Evolutionary conservation across 352 stramenopile species (phyloP).

Genomic region (Peronospora tabacina): DNA sequence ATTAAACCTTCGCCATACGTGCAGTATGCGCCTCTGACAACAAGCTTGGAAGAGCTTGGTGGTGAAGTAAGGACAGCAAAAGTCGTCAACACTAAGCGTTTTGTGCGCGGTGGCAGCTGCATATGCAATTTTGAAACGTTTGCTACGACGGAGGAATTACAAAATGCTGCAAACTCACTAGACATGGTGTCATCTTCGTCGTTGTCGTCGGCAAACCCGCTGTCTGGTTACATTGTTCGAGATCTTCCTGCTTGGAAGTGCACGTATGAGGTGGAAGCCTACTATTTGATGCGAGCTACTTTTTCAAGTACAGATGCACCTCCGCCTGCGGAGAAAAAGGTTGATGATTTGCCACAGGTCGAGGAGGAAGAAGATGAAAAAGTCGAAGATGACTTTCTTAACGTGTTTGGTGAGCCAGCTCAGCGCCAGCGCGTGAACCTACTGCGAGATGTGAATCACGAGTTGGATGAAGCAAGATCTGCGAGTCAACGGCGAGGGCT

Average conservation of each 20-base stretch:
- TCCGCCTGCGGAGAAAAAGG: constrained; percentile 12
- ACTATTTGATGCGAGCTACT: constrained; percentile 79
- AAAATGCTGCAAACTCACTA: constrained; percentile 38
- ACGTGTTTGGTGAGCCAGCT: constrained; percentile 54
- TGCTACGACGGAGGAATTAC: constrained; percentile 56
- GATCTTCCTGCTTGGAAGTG: constrained; percentile 84
- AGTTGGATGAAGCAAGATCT: constrained; percentile 69
- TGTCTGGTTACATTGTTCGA: constrained; percentile 76
- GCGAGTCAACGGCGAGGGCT: constrained; percentile 68
- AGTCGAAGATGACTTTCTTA: constrained; percentile 73
- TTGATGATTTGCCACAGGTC: constrained; percentile 25
- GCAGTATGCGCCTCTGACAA: constrained; percentile 76
- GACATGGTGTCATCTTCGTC: constrained; percentile 30
- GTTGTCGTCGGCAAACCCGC: constrained; percentile 33
- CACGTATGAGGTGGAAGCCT: constrained; percentile 84
- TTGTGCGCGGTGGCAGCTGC: constrained; percentile 70
- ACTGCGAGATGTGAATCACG: constrained; percentile 64
- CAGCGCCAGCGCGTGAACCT: constrained; percentile 48
- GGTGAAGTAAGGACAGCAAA: constrained; percentile 66
- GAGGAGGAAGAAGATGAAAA: constrained; percentile 60
- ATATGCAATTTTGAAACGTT: constrained; percentile 80
- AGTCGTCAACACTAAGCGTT: constrained; percentile 68
- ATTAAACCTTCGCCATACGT: constrained; percentile 76
- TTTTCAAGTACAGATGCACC: constrained; percentile 61
- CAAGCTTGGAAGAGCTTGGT: constrained; percentile 70